Conservation (phyloP, 1,284 basidiomycete species). For the Polyporus tsugae region DNA sequence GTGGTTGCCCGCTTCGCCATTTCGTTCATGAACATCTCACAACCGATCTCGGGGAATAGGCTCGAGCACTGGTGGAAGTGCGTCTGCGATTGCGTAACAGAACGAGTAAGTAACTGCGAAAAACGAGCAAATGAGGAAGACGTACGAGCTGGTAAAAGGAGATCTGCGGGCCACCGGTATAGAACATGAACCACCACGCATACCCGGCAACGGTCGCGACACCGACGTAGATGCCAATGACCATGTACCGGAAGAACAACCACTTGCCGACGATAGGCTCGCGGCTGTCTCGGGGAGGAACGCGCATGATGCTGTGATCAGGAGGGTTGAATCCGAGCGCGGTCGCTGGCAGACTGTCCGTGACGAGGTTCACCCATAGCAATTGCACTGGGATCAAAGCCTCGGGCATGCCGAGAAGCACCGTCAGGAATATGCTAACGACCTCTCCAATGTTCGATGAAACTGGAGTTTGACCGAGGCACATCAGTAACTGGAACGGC, state of each 20-base stretch:
- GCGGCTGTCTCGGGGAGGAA: conserved; percentile 86
- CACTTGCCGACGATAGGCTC: conserved; percentile 94
- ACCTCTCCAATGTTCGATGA: conserved; percentile 99
- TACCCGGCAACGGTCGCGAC: conserved; percentile 96
- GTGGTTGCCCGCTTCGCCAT: conserved; percentile 92
- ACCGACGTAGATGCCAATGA: conserved; percentile 95
- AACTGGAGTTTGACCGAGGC: conserved; percentile 60
- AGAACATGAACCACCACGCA: conserved; percentile 99
- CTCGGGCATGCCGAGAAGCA: conserved; percentile 97
- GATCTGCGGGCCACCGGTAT: conserved; percentile 91
- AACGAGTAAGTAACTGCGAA: not conserved
- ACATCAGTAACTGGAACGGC: not conserved
- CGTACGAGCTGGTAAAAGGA: conserved; percentile 91
- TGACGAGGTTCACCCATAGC: conserved; percentile 96
- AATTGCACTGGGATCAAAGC: conserved; percentile 98
- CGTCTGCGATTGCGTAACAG: conserved; percentile 59
- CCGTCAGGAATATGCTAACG: conserved; percentile 97
- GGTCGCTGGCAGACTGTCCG: conserved; percentile 97
- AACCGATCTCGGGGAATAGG: conserved; percentile 89
- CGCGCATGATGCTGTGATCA: conserved; percentile 95
- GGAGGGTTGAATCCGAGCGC: conserved; percentile 98
- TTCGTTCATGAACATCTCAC: conserved; percentile 91
- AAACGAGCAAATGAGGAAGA: conserved; percentile 33
- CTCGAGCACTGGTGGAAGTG: conserved; percentile 92
- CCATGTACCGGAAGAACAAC: conserved; percentile 96